A percentile compares a stretch with the other conserved stretches of the same genome.
phyloP scores from a whole-genome alignment of 352 stramenopile genomes.

The Globisporangium ultimum region DNA sequence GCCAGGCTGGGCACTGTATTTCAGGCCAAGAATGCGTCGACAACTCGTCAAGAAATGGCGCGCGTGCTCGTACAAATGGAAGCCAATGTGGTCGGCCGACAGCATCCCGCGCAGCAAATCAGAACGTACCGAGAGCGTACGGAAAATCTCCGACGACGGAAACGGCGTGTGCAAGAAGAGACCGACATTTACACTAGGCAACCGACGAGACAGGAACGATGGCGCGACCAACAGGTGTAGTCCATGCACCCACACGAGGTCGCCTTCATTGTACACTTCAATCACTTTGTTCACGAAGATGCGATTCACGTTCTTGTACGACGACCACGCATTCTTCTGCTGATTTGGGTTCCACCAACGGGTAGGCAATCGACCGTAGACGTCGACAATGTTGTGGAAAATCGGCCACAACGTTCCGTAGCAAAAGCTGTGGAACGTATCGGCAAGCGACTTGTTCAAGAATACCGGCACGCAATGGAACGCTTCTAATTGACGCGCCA shows the following conservation, averaged over 20 bases:
- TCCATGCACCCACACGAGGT: constrained; percentile 97
- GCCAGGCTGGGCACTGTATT: constrained; percentile 89
- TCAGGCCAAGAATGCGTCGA: constrained; percentile 81
- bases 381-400: constrained; percentile 98
- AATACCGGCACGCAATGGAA: constrained; percentile 98
- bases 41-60: constrained; percentile 98
- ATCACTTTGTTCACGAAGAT: constrained; percentile 95
- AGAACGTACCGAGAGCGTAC: constrained; percentile 95
- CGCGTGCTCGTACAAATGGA: constrained; percentile 98
- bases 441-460: constrained; percentile 77
- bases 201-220: constrained; percentile 92
- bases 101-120: constrained; percentile 96
- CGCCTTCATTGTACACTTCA: constrained; percentile 89
- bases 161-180: constrained; percentile 99
- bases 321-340: constrained; percentile 88
- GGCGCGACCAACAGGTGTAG: constrained; percentile 98
- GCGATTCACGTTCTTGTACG: constrained; percentile 97
- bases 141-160: constrained; percentile 98
- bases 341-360: constrained; percentile 83
- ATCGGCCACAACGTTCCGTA: constrained; percentile 97
- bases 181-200: constrained; percentile 94
- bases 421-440: constrained; percentile 94
- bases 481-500: constrained; percentile 69
- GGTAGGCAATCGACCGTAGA: constrained; percentile 87
- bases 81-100: constrained; percentile 97